Base-by-base conservation (phyloP, 768 basidiomycete species). In the Mycena epipterygia region DNA sequence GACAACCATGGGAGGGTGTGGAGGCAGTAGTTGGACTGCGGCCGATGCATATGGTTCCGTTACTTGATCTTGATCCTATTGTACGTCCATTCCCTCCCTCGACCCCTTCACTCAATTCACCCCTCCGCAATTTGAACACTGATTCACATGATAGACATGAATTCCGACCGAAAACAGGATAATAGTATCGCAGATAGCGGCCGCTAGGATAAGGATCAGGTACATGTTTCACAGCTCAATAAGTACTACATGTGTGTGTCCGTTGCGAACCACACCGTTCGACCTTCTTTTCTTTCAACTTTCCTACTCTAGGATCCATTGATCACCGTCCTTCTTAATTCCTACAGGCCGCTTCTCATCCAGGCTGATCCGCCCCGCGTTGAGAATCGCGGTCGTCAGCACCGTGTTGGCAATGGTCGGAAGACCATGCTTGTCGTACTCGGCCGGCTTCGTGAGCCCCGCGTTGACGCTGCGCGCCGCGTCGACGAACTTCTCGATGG, bases 401-500 rank as follows among this genome's bases (percentile, higher is more conserved):
- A 96, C 91, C 17, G 96, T 97, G 81, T 95, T 97, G 51, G 89
- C 87, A 78, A 97, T 95, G 25, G 96, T 97, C 41, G 96, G 95
- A 71, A 95, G 85, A 27, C 93, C 95, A 68, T 91, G 90, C 27
- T 80, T 80, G 81, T 98, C 95, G 80, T 91, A 97, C 67, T 94
- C 91, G 37, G 79, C 84, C 25, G 95, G 89, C 77, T 88, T 87
- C 58, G 88, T 83, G 62, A 85, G 77, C 11, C 91, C 90, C 27
- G 91, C 90, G 76, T 96, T 95, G 75, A 96, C 93, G 70, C 86
- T 88, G 59, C 91, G 88, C 48, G 92, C 90, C 21, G 93, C 94
- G 78, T 95, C 95, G 78, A 97, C 84, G 81, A 97, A 97, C 81
- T 94, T 96, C 81, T 95, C 95, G 75, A 97, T 94, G 21, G 94